Evolutionary conservation across 2,329 filamentous ascomycete genomes (phyloP).

Genomic region (Orbilia javanica): DNA sequence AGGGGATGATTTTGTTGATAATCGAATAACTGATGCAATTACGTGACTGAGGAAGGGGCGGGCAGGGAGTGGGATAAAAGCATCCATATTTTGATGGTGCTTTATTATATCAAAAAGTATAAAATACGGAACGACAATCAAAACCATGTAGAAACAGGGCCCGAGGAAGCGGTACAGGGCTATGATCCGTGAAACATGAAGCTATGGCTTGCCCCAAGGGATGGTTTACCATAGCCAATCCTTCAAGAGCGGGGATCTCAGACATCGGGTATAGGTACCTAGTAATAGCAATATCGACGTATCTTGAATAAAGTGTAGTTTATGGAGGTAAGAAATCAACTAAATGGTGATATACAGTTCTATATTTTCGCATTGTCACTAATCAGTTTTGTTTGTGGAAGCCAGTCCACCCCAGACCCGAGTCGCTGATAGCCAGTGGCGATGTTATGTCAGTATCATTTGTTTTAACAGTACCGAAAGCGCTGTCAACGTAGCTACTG

Average conservation of each 20-base stretch:
- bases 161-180: not conserved
- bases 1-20: too few species aligned
- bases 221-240: too few species aligned
- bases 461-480: slow-evolving; percentile 48
- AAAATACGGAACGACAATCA: not conserved
- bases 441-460: slow-evolving; percentile 55
- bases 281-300: not conserved
- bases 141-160: not conserved
- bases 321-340: too few species aligned
- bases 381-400: slow-evolving; percentile 31
- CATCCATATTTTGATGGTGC: too few species aligned
- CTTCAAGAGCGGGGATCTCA: too few species aligned
- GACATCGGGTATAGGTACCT: too few species aligned
- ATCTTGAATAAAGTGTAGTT: too few species aligned
- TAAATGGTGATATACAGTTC: not conserved
- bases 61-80: not conserved
- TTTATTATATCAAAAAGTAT: not conserved
- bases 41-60: too few species aligned
- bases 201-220: not conserved
- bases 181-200: not conserved
- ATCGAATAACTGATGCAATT: too few species aligned
- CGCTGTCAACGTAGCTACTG: slow-evolving; percentile 51
- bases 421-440: slow-evolving; percentile 50
- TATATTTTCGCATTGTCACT: not conserved
- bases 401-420: slow-evolving; percentile 49